Conservation (phyloP, 176 grass and related monocot species). For the Musa schizocarpa region DNA sequence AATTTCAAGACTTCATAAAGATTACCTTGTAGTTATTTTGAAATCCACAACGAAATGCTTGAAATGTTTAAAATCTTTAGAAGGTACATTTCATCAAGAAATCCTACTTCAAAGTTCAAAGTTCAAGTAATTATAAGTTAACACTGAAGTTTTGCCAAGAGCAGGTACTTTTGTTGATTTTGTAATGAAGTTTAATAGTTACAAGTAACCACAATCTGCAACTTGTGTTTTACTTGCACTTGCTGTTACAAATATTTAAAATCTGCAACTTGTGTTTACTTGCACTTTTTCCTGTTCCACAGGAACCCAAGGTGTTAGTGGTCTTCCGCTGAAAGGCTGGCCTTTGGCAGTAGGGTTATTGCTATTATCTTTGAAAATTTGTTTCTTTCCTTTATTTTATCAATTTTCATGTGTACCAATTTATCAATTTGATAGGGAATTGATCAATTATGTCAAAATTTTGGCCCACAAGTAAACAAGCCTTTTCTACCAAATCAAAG, state of each 20-base stretch:
- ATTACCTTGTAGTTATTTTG: too few species aligned
- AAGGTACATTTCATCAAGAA: too few species aligned
- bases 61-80: too few species aligned
- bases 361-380: background rate
- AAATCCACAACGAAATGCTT: too few species aligned
- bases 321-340: conserved; percentile 92
- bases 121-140: too few species aligned
- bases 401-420: background rate
- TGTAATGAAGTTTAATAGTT: too few species aligned
- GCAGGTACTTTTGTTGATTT: too few species aligned
- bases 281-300: conserved; percentile 24
- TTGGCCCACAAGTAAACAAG: conserved; percentile 59
- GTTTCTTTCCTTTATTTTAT: background rate
- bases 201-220: too few species aligned
- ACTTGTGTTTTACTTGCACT: background rate
- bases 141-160: too few species aligned
- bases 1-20: too few species aligned
- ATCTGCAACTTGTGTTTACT: conserved; percentile 21
- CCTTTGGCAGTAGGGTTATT: conserved; percentile 61
- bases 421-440: conserved; percentile 35
- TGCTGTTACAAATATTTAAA: background rate
- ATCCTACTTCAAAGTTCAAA: too few species aligned
- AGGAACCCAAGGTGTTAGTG: conserved; percentile 89
- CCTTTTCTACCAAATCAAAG: conserved; percentile 62
- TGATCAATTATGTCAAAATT: conserved; percentile 72